Evolutionary conservation across 192 early-diverging fungal genomes (phyloP), one percentile per base, ranked within the genome.

Genomic region (Coemansia sp.): DNA sequence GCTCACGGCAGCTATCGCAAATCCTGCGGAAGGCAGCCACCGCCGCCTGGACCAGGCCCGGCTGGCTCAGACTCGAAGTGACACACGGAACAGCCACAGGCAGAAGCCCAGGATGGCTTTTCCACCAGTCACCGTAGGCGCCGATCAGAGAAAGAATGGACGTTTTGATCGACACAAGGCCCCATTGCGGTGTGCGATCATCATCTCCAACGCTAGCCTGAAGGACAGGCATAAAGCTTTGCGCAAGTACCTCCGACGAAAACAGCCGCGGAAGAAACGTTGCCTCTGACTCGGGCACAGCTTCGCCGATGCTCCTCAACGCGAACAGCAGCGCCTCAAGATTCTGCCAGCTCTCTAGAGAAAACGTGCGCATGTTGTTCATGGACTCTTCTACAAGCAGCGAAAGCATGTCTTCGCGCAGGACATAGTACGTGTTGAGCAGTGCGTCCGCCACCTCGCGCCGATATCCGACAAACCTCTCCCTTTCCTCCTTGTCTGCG

Each of bases 361-460:
- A 25, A 19, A 81, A 67, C 44, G 50, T 54, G 38, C 50, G 61
- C 61, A 70, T 68, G 37, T 27, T 55, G 40, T 30, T 36, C 9
- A 57, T 23, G 17, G 57, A 54, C 40, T 73, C 65, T 38, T 70
- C 71, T 2, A 81, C 67, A 10, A 87, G 64, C 36, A 71, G 63
- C 1, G 71, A 54, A 38, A 89, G 62, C 72, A 89, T 83, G 28
- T 83, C 75, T 22, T 74, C 67, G 29, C 84, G 83, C 23, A 90
- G 73, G 14, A 87, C 83, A 64, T 85, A 86, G 65, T 90, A 92
- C 6, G 83, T 71, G 59, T 84, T 87, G 33, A 88, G 81, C 38
- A 92, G 77, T 6, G 88, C 86, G 52, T 92, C 90, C 8, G 86
- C 88, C n/a, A 87, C 77, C 65, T 92, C 89, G 30, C 89, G 84